Evolutionary conservation across 2,329 filamentous ascomycete species (phyloP), one percentile per base, ranked within the genome.

Genomic region (Madurella fahalii): DNA sequence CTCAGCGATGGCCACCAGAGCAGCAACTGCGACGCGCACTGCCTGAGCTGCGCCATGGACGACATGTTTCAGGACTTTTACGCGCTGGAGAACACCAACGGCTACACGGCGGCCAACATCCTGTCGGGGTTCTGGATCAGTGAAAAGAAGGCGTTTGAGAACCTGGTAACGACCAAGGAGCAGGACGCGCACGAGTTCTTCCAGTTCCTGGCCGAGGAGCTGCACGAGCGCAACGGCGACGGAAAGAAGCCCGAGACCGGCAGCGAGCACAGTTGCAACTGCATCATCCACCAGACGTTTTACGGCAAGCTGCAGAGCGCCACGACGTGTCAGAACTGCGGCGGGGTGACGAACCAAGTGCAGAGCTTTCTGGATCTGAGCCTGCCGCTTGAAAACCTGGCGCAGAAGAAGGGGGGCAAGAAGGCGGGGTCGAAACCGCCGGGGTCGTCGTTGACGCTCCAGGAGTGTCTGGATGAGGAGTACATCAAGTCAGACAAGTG

Each of bases 161-260:
- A 87, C 57, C 78, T 92, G 18, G 90, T 93, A 1, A 94, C 92
- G 11, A 95, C 95, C 64, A 90, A 92, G 65, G 93, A 97, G 71
- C 93, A 97, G 74, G 93, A 97, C 67, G 93, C 93, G 0, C 93
- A 97, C 68, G 93, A 97, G 69, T 97, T 95, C 72, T 95, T 96
- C 70, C 91, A 96, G 68, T 96, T 95, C 67, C 81, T 97, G 34
- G 87, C 95, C 37, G 93, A 96, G 73, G 89, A 94, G 64, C 79
- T 99, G 15, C 93, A 96, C 67, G 84, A 88, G 66, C 82, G 90
- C 40, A 94, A 92, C 63, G 85, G 85, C 13, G 85, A 89, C 60
- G 80, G 81, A 40, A 86, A 84, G 66, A 81, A 76, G 63, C 80
- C 81, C 31, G 82, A 79, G 67, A 80, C 68, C 48, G 80, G 75